Conservation (phyloP, 768 basidiomycete species). For the Trametes gibbosa region DNA sequence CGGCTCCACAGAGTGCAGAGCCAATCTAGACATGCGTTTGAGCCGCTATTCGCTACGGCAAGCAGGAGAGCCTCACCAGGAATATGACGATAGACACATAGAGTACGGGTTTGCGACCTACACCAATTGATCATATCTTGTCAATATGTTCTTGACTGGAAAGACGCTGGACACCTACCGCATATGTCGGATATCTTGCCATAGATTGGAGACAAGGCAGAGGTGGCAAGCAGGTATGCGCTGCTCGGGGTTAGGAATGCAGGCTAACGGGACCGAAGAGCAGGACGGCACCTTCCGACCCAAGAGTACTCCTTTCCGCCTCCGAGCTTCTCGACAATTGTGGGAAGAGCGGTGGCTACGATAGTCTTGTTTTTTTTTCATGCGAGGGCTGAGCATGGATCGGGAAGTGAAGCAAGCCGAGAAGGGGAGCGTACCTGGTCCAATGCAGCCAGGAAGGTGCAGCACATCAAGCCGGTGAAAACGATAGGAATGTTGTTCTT, state of each 20-base stretch:
- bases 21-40: slow-evolving; percentile 47
- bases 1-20: slow-evolving; percentile 79
- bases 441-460: slow-evolving; percentile 45
- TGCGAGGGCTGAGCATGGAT: not conserved
- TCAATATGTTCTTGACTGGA: not conserved
- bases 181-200: slow-evolving; percentile 71
- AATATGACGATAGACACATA: slow-evolving; percentile 66
- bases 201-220: slow-evolving; percentile 67
- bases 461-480: slow-evolving; percentile 43
- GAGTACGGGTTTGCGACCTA: slow-evolving; percentile 69
- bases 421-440: slow-evolving; percentile 35
- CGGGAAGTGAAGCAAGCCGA: not conserved
- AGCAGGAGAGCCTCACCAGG: slow-evolving; percentile 60
- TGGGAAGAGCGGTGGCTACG: slow-evolving; percentile 49
- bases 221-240: slow-evolving; percentile 71
- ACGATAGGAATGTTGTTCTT: slow-evolving; percentile 42
- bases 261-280: not conserved
- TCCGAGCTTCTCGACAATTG: slow-evolving; percentile 44
- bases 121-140: too few species aligned
- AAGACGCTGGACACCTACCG: slow-evolving; percentile 24
- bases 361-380: slow-evolving; percentile 34
- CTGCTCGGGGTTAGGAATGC: slow-evolving; percentile 35
- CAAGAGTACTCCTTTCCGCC: slow-evolving; percentile 47
- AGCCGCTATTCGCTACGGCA: not conserved
- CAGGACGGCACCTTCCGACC: slow-evolving; percentile 41